phyloP scores from a whole-genome alignment of 768 basidiomycete genomes.

The Hygrophorus pudorinus region DNA sequence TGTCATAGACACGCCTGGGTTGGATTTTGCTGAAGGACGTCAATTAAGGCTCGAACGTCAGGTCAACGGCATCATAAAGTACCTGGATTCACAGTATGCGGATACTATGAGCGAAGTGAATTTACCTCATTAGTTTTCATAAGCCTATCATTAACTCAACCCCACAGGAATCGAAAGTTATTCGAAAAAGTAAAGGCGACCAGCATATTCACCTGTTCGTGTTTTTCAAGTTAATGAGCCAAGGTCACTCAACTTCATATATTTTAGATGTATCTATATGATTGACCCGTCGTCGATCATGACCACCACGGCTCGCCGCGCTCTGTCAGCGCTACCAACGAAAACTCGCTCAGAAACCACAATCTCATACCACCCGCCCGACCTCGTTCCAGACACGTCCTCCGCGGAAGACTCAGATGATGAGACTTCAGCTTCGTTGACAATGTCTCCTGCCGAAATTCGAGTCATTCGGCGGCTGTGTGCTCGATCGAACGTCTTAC shows the following conservation, averaged over 20 bases:
- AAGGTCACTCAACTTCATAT: conserved; percentile 5
- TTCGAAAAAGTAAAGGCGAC: conserved; percentile 80
- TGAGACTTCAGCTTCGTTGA: conserved; percentile 37
- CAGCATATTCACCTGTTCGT: conserved; percentile 83
- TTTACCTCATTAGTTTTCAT: conserved; percentile 4
- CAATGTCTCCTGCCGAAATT: conserved; percentile 72
- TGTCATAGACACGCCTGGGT: conserved; percentile 79
- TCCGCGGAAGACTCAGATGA: conserved; percentile 42
- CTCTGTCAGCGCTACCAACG: conserved; percentile 35
- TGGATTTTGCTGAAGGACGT: conserved; percentile 63
- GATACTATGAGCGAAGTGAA: conserved; percentile 82
- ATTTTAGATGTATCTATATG: conserved; percentile 72
- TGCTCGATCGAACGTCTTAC: conserved; percentile 68
- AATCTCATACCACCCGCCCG: conserved; percentile 42
- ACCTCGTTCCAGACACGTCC: conserved; percentile 45
- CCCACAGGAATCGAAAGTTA: conserved; percentile 75
- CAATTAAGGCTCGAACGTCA: conserved; percentile 76
- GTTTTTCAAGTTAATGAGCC: conserved; percentile 1
- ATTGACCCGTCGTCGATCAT: conserved; percentile 68
- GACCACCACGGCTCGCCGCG: conserved; percentile 41
- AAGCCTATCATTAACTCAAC: not conserved
- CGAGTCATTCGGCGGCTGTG: conserved; percentile 70
- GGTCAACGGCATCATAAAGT: conserved; percentile 63
- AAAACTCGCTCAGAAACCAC: conserved; percentile 62
- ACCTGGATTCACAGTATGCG: conserved; percentile 71